Evolutionary conservation across 768 basidiomycete species (phyloP).

Genomic region (Tephrocybe sp.): DNA sequence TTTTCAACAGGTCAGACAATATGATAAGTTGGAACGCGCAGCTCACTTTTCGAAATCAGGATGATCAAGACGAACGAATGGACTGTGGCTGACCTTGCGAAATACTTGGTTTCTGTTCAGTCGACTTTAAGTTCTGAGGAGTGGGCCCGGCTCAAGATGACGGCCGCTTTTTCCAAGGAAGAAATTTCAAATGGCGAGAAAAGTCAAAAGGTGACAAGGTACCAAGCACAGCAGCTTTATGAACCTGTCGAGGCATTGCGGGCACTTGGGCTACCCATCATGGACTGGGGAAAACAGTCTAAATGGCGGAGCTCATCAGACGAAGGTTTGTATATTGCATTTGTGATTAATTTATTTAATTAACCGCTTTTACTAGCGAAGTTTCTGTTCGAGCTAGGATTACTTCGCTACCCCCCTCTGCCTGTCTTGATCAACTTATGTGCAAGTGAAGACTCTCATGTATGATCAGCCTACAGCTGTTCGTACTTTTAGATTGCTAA

Average conservation of each 20-base stretch:
- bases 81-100: slow-evolving; percentile 82
- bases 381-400: slow-evolving; percentile 71
- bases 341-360: not conserved
- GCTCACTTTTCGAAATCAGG: slow-evolving; percentile 34
- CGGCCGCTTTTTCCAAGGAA: slow-evolving; percentile 77
- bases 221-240: slow-evolving; percentile 75
- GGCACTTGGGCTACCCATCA: slow-evolving; percentile 71
- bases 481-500: not conserved
- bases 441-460: slow-evolving; percentile 47
- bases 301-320: slow-evolving; percentile 86
- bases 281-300: slow-evolving; percentile 80
- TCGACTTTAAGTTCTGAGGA: slow-evolving; percentile 48
- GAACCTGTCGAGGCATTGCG: slow-evolving; percentile 79
- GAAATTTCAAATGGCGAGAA: slow-evolving; percentile 18
- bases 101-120: slow-evolving; percentile 85
- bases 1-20: slow-evolving; percentile 75
- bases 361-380: slow-evolving; percentile 52
- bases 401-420: slow-evolving; percentile 69
- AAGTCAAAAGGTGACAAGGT: slow-evolving; percentile 42
- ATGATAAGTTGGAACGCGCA: not conserved
- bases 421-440: slow-evolving; percentile 68
- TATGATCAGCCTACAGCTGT: slow-evolving; percentile 16
- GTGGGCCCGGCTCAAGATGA: slow-evolving; percentile 55
- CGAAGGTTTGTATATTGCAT: slow-evolving; percentile 64
- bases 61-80: slow-evolving; percentile 91